Base-by-base conservation (phyloP, 108 stramenopile genomes). In the Fragilaria radians region DNA sequence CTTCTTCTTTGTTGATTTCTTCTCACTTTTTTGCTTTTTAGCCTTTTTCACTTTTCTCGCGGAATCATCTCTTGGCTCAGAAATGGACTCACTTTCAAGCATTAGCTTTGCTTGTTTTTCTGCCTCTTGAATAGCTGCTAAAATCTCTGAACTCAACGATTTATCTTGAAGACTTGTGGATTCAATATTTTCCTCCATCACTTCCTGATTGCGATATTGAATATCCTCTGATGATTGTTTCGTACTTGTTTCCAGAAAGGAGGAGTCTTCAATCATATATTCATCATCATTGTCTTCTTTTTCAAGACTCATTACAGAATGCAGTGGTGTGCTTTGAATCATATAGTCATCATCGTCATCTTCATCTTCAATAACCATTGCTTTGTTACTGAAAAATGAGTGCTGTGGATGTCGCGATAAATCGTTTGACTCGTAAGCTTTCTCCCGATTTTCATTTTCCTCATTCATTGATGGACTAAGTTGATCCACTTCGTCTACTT, bases 111-210 rank as follows among this genome's bases (percentile, higher is more conserved):
- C 81, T 54, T 78, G 71, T 45, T 63, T 23, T 54, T 73, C 65
- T 7, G 81, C 81, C 4, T 66, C 72, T 4, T 61, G 65, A 42
- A 82, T 69, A 18, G 81, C 81, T 3, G 81, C 81, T 28, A 70
- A 28, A 24, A 67, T 77, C 9, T 73, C 80, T 14, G 62, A 59
- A 30, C 76, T 82, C 32, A 82, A 24, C 26, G 48, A 57, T 14
- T 55, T 33, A 36, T 14, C 42, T 46, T 29, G 9, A 5, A 28
- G 28, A 17, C 28, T 5, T 19, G 27, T 9, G 1, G 56, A 57
- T 24, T 36, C 2, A 33, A 32, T 17, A 1, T 32, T 33, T 3
- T 57, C 56, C 2, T 18, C 17, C 56, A 21, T 36, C 5, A 32
- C 54, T 7, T 5, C 54, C 4, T 5, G 5, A 27, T 3, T 22